A percentile compares a stretch with the other conserved stretches of the same genome.
Conservation (phyloP, 2,329 filamentous ascomycete genomes). For the Didymella exigua region DNA sequence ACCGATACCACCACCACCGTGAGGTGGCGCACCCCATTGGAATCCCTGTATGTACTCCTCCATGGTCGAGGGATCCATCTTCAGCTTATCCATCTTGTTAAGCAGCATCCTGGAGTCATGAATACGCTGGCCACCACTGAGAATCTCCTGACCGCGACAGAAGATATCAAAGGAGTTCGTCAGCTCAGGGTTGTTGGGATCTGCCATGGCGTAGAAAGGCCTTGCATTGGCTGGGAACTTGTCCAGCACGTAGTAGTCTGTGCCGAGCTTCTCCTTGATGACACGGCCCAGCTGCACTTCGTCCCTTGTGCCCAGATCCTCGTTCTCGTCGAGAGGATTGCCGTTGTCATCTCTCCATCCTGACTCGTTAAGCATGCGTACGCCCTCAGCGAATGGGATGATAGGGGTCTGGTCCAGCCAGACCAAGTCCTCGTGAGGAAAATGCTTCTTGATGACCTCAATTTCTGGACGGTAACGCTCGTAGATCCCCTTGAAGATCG, state of each 20-base stretch:
- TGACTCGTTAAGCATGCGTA: slow-evolving; percentile 79
- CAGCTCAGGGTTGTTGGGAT: slow-evolving; percentile 70
- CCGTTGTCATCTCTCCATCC: slow-evolving; percentile 80
- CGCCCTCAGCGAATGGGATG: slow-evolving; percentile 77
- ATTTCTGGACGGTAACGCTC: slow-evolving; percentile 72
- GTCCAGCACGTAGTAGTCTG: slow-evolving; percentile 93
- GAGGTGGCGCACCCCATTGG: slow-evolving; percentile 84
- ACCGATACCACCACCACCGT: slow-evolving; percentile 88
- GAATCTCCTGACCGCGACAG: slow-evolving; percentile 88
- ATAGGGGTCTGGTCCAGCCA: slow-evolving; percentile 86
- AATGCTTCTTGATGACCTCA: slow-evolving; percentile 78
- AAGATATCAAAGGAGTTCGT: slow-evolving; percentile 98
- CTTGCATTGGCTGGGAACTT: slow-evolving; percentile 85
- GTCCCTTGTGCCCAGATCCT: slow-evolving; percentile 83
- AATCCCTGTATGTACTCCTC: slow-evolving; percentile 90
- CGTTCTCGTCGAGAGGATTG: slow-evolving; percentile 69
- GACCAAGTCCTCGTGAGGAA: slow-evolving; percentile 83
- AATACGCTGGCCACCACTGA: slow-evolving; percentile 91
- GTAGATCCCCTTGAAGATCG: slow-evolving; percentile 75
- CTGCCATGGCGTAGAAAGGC: slow-evolving; percentile 90
- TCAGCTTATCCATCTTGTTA: slow-evolving; percentile 74
- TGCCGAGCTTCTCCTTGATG: slow-evolving; percentile 83
- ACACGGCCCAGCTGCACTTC: slow-evolving; percentile 85
- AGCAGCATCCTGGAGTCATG: slow-evolving; percentile 77
- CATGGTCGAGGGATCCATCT: slow-evolving; percentile 81